Evolutionary conservation across 2,329 filamentous ascomycete species (phyloP), one percentile per base, ranked within the genome.

Genomic region (Pseudocercospora crystallina): DNA sequence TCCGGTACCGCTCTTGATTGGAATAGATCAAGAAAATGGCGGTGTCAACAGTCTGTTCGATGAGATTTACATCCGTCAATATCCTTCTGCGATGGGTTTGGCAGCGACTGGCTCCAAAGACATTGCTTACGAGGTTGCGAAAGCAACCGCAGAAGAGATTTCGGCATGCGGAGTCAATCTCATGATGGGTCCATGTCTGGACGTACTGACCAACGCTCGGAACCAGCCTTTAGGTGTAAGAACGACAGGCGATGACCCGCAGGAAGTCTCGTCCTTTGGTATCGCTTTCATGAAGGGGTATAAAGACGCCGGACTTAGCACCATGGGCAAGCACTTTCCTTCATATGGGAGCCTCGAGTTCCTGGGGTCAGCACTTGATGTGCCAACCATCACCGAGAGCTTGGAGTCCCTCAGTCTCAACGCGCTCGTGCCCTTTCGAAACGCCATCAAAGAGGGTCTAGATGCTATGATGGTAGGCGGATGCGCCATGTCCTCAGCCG

Each of bases 391-490:
- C 61, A 96, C 90, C 0, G 91, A 97, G 67, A 95, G 91, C 0
- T 73, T 96, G 10, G 92, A 96, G 66, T 91, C 96, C 64, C 77
- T 97, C 38, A 95, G 90, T 58, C 75, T 96, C n/a, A 95, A 87
- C 62, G 92, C 92, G 26, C 75, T 97, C 30, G 86, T 96, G 4
- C 92, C 92, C 0, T 97, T 96, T 66, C 84, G 90, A 47, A 94
- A 94, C 68, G 90, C 92, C 10, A 91, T 96, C 57, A 80, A 83
- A 12, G 86, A 89, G 42, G 91, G 92, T 1, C 73, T 97, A 11
- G 92, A 96, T 71, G 87, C 89, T 30, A 95, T 97, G 84, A 96
- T 97, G 77, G 89, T 97, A 8, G 92, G 92, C 26, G 92, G 92
- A 12, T 95, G 91, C 63, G 90, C 89, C 17, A 95, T 97, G 74